These are phyloP conservation scores for Erucastrum elatum DNA, from an alignment of 345 rosid genomes.

Conservation along the genomic window DNA sequence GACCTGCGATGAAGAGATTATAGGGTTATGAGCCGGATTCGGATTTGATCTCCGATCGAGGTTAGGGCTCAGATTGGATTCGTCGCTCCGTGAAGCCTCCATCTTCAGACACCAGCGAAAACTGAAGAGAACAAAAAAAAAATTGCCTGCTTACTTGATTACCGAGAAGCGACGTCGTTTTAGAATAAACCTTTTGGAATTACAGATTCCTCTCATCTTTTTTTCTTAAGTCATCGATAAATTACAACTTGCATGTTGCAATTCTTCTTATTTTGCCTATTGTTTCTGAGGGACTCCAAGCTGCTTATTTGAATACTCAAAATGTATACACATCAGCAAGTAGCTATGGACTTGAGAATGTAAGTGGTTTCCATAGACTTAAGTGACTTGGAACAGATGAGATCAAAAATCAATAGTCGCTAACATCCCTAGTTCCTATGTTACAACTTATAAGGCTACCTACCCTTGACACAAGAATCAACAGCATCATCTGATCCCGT, in stretches of 20 bases:
- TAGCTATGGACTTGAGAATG: neutral
- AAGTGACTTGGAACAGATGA: neutral
- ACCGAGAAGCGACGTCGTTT: too few species aligned
- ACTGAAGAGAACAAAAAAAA: too few species aligned
- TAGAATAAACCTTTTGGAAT: too few species aligned
- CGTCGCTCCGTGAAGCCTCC: slow-evolving; percentile 57
- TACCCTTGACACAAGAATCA: neutral
- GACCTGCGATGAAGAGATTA: slow-evolving; percentile 52
- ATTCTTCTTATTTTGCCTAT: neutral
- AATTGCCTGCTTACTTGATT: too few species aligned
- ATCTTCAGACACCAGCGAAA: too few species aligned
- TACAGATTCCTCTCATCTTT: neutral
- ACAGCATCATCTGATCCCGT: neutral
- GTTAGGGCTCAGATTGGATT: slow-evolving; percentile 22
- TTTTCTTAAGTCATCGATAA: neutral
- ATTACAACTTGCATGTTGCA: neutral
- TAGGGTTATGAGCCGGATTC: slow-evolving; percentile 19
- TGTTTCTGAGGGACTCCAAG: neutral
- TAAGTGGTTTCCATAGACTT: neutral
- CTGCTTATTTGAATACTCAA: neutral
- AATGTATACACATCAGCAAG: neutral
- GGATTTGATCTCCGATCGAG: slow-evolving; percentile 18
- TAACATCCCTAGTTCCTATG: neutral
- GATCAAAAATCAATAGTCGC: too few species aligned
- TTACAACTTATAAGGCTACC: neutral